Conservation (phyloP, 2,329 filamentous ascomycete genomes). For the Nothophaeocryptopus gaeumannii region DNA sequence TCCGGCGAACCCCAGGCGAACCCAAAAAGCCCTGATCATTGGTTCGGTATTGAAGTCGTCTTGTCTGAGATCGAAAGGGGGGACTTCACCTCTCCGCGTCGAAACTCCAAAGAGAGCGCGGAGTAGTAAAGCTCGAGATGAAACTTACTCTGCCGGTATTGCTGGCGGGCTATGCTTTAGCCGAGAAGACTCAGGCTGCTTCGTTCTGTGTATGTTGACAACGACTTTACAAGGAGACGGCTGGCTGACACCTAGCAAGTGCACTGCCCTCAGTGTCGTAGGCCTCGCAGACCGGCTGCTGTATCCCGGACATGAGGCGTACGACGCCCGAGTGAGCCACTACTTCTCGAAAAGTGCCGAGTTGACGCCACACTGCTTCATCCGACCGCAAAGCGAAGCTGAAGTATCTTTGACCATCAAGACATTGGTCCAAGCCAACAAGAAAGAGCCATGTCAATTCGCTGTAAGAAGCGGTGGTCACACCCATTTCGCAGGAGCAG, state of each 20-base stretch:
- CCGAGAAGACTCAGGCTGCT: too few relatives aligned
- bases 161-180: too few relatives aligned
- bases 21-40: too few relatives aligned
- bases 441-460: slow-evolving; percentile 3
- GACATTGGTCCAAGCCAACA: slow-evolving; percentile 3
- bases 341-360: slow-evolving; percentile 7
- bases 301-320: slow-evolving; percentile 4
- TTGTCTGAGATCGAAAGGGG: too few relatives aligned
- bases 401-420: slow-evolving; percentile 6
- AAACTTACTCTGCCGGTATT: too few relatives aligned
- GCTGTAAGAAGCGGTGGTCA: slow-evolving; percentile 25
- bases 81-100: too few relatives aligned
- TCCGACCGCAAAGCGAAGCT: not conserved
- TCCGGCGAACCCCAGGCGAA: too few relatives aligned
- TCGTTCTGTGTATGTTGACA: too few relatives aligned
- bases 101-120: too few relatives aligned
- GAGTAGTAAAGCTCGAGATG: too few relatives aligned
- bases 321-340: not conserved
- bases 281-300: not conserved
- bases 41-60: too few relatives aligned
- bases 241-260: not conserved
- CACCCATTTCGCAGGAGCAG: slow-evolving; percentile 21
- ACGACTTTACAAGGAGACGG: not conserved
- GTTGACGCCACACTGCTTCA: slow-evolving; percentile 4
- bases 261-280: not conserved